phyloP scores from a whole-genome alignment of 768 basidiomycete species.

The Termitomyces sp. region DNA sequence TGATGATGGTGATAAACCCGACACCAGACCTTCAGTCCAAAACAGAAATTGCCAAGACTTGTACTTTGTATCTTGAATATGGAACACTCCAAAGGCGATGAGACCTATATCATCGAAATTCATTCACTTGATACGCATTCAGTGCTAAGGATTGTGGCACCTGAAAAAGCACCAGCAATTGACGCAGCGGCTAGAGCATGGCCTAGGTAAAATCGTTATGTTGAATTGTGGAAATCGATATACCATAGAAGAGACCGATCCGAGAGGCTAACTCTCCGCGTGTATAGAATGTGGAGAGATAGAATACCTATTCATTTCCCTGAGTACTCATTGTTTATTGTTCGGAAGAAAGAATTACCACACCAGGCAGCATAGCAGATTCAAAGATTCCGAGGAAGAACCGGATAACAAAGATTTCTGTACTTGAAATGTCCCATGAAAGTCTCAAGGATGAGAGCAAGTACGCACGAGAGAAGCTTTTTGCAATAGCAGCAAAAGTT shows the following conservation, averaged over 20 bases:
- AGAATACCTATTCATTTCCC: constrained; percentile 30
- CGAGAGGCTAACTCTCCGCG: constrained; percentile 46
- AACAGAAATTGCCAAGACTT: constrained; percentile 49
- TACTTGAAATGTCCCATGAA: neutral
- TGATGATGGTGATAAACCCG: neutral
- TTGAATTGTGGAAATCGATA: neutral
- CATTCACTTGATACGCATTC: neutral
- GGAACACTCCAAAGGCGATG: constrained; percentile 49
- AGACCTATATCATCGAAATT: constrained; percentile 23
- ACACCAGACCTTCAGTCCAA: constrained; percentile 41
- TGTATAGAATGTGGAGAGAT: constrained; percentile 48
- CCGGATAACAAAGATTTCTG: constrained; percentile 43
- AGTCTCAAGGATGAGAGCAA: neutral
- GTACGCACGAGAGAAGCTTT: constrained; percentile 37
- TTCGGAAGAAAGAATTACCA: constrained; percentile 17
- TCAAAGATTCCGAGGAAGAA: constrained; percentile 49
- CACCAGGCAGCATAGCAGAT: constrained; percentile 44
- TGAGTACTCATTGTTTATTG: neutral
- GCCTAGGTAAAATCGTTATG: neutral
- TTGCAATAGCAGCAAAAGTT: constrained; percentile 38
- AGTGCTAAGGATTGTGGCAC: constrained; percentile 13
- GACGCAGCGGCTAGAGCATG: constrained; percentile 31
- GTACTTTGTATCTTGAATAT: constrained; percentile 34
- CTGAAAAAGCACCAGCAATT: constrained; percentile 44
- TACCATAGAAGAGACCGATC: constrained; percentile 45